phyloP scores from a whole-genome alignment of 306 rosid species.

The Pterocarpus santalinus region DNA sequence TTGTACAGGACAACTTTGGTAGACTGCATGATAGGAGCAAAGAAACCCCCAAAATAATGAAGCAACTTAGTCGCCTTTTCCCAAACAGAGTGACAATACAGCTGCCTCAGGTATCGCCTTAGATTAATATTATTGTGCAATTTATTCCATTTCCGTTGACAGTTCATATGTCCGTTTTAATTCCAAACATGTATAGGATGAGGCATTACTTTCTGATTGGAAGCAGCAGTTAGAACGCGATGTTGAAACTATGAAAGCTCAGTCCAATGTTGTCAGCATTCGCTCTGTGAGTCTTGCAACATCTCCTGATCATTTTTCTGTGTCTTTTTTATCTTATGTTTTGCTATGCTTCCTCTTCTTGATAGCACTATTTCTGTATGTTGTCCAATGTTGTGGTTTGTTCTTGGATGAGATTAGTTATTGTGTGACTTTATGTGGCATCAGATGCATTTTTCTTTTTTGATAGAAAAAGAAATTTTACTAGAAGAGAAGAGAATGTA shows the following conservation, averaged over 20 bases:
- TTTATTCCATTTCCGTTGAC: constrained; percentile 33
- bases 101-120: constrained; percentile 80
- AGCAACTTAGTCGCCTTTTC: constrained; percentile 88
- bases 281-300: constrained; percentile 68
- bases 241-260: constrained; percentile 85
- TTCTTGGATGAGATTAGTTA: constrained; percentile 13
- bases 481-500: too few species aligned
- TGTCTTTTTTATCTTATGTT: constrained; percentile 8
- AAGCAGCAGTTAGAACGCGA: constrained; percentile 91
- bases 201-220: constrained; percentile 80
- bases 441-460: too few species aligned
- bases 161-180: constrained; percentile 30
- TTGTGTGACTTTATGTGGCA: not conserved
- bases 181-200: constrained; percentile 67
- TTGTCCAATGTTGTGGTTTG: constrained; percentile 25
- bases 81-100: constrained; percentile 91
- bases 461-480: too few species aligned
- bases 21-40: constrained; percentile 91
- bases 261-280: constrained; percentile 76
- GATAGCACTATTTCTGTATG: not conserved
- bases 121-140: constrained; percentile 4
- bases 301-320: constrained; percentile 14
- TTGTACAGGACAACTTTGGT: constrained; percentile 81
- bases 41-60: constrained; percentile 88
- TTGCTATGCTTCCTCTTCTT: constrained; percentile 28